Base-by-base conservation (phyloP, 768 basidiomycete species). In the Panus rudis region DNA sequence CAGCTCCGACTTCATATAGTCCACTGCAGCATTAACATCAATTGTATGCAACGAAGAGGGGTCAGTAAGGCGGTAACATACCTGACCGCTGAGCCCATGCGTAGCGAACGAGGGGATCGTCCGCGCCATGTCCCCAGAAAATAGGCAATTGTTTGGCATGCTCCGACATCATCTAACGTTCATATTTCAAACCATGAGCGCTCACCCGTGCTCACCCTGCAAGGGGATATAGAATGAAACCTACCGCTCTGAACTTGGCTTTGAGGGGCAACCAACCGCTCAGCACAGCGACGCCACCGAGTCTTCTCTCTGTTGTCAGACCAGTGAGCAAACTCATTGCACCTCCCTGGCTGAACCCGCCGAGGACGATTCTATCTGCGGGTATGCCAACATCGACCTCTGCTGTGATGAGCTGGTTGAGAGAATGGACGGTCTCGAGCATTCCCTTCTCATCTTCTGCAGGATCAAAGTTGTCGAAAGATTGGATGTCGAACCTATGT, bases 301-400 rank as follows among this genome's bases (percentile, higher is more conserved):
- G 68, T 52, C 79, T 80, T 46, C 75, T 67, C 50, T 79, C 76
- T 3, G 67, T 69, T 2, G 78, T 84, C 45, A 93, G 65, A 6
- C 79, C 89, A 3, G 80, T 78, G 38, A 92, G 64, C n/a, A 92
- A 67, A 6, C 80, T 72, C 70, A 93, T 81, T 19, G 81, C 77
- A 30, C 71, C 87, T 27, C 89, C 92, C 60, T 94, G 92, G 47
- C 81, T 84, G 66, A 93, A 94, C 8, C 92, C 92, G 26, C 89
- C 91, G 19, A 97, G 63, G 24, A 94, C 73, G 53, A 94, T 84
- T 39, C 84, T 76, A 42, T 71, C 69, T 20, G 82, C 65, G 7
- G 78, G 71, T 41, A 84, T 77, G 25, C 87, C 87, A 6, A 71
- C 69, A 37, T 80, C 77, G 16, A 92, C 68, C 62, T 97, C 92